Evolutionary conservation across 1,284 basidiomycete genomes (phyloP), one percentile per base, ranked within the genome.

Genomic region (Kwoniella shivajii): DNA sequence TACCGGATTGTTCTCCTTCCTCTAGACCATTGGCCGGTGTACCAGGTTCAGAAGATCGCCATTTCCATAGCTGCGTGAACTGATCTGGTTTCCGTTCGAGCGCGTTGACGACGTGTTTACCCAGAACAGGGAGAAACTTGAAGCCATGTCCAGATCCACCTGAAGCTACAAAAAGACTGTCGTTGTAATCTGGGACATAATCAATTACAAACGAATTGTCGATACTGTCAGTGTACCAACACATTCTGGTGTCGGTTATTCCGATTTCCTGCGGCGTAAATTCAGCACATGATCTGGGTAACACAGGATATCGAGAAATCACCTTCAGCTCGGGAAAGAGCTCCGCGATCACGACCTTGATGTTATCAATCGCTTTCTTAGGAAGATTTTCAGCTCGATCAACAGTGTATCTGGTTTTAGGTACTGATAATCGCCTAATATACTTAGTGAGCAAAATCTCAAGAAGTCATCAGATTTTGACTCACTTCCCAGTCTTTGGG

Each of bases 121-220:
- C 67, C 2, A 70, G 54, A 4, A 70, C 63, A 1, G 68, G 68
- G n/a, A 70, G 50, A 53, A 70, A 70, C 52, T 70, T 70, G 63
- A 66, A 70, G 7, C 68, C 68, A 41, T 70, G 68, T 4, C 68
- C 68, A 11, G 55, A 59, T 6, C 68, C 68, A 30, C 68, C 68
- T 2, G 61, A 59, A 16, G 57, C 57, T 22, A 68, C 61, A 49
- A 70, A 70, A 11, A 70, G 46, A 1, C 59, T 49, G 11, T 64
- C 46, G 29, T 37, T 31, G 50, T 62, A 66, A 1, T 57, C 61
- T n/a, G 68, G 68, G 10, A 70, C 66, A 31, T 64, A 70, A 41
- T 68, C 68, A 44, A 68, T 60, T 20, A 65, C 46, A 26, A 68
- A 70, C 9, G 59, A 64, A 13, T 49, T 49, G 45, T 59, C 53